A percentile compares a stretch with the other conserved stretches of the same genome.
Evolutionary conservation across 176 grass and related monocot genomes (phyloP).

Genomic region (Ensete glaucum): DNA sequence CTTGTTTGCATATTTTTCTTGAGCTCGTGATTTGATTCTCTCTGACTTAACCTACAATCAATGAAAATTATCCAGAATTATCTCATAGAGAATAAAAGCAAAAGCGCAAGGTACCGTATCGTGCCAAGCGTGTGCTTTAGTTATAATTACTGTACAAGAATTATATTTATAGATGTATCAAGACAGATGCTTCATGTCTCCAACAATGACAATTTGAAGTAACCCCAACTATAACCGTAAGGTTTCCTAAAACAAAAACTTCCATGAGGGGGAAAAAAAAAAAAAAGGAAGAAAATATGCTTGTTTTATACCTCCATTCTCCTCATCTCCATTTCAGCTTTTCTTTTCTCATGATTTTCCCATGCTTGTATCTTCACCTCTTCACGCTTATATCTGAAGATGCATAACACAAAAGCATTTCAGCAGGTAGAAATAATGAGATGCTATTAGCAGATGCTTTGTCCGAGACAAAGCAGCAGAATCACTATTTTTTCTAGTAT

Average conservation of each 20-base stretch:
- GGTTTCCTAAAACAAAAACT: background rate
- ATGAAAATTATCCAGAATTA: background rate
- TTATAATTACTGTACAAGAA: too few species aligned
- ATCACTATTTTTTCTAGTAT: background rate
- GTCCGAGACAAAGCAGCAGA: background rate
- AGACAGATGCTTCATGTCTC: too few species aligned
- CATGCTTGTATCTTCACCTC: slow-evolving; percentile 91
- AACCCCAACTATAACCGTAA: too few species aligned
- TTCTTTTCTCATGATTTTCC: slow-evolving; percentile 92
- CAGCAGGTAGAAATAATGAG: background rate
- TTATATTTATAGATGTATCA: too few species aligned
- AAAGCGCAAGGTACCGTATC: too few species aligned
- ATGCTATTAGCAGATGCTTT: background rate
- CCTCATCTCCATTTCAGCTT: slow-evolving; percentile 78
- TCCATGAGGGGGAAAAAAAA: background rate
- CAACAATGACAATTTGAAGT: too few species aligned
- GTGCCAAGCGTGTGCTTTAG: background rate
- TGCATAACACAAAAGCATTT: background rate
- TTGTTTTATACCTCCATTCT: slow-evolving; percentile 46
- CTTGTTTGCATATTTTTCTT: slow-evolving; percentile 63
- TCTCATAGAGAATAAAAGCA: background rate
- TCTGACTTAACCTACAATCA: slow-evolving; percentile 63
- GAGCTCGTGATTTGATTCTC: slow-evolving; percentile 61
- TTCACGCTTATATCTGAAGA: slow-evolving; percentile 70
- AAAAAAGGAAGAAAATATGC: background rate